Conservation (phyloP, 441 rosid genomes). For the Caryocar brasiliense region DNA sequence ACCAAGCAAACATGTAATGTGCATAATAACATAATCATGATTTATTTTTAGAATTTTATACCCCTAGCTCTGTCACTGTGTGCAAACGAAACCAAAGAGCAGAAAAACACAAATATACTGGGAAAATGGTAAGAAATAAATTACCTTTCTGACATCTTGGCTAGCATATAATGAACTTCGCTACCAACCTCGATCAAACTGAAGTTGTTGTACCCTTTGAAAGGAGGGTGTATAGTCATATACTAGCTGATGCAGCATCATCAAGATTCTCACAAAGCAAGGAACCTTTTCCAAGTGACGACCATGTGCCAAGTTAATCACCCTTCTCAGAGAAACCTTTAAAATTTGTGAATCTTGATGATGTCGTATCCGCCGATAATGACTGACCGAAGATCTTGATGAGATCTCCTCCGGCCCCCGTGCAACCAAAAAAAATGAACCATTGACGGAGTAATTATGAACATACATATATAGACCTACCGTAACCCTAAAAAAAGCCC, state of each 20-base stretch:
- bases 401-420: slow-evolving; percentile 5
- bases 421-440: not conserved
- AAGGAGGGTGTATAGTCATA: slow-evolving; percentile 16
- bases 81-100: no score
- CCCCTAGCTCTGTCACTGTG: no score
- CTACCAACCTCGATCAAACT: no score
- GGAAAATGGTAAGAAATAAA: no score
- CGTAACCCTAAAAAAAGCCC: not conserved
- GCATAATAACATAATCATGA: no score
- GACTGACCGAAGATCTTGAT: slow-evolving; percentile 13
- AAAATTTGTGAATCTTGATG: slow-evolving; percentile 36
- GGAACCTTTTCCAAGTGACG: not conserved
- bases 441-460: not conserved
- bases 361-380: slow-evolving; percentile 31
- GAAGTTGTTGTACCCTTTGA: no score
- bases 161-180: no score
- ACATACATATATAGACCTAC: not conserved
- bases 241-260: slow-evolving; percentile 51
- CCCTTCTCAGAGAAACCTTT: not conserved
- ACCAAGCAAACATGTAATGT: no score
- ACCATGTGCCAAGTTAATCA: not conserved
- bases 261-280: slow-evolving; percentile 39
- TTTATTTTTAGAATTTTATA: no score
- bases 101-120: no score
- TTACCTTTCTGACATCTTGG: no score